Conservation (phyloP, 169 alveolate species). For the Ichthyophthirius multifiliis region DNA sequence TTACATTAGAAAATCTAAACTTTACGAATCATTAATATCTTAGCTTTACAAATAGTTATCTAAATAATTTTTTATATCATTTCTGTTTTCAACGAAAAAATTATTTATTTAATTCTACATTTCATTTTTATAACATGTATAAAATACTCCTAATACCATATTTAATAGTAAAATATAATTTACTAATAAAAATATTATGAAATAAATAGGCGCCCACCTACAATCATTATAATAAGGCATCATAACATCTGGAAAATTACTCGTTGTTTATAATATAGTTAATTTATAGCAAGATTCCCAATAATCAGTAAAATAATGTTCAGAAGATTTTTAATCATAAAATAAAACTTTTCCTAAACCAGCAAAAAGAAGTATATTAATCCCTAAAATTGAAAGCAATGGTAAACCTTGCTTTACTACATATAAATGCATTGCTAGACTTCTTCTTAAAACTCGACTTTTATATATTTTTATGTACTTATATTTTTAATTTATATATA, state of each 20-base stretch:
- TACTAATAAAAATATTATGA: not conserved
- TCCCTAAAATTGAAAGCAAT: not conserved
- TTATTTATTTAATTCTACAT: not conserved
- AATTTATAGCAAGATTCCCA: not conserved
- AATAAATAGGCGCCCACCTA: constrained; percentile 11
- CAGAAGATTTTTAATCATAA: not conserved
- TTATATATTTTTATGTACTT: not conserved
- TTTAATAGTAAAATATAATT: not conserved
- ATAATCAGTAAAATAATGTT: not conserved
- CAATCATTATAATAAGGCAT: not conserved
- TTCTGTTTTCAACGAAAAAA: not conserved
- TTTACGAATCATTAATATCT: no score
- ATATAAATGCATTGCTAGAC: not conserved
- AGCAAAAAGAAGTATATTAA: not conserved
- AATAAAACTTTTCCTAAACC: not conserved
- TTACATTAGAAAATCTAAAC: no score
- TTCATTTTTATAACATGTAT: not conserved
- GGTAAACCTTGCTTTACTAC: not conserved
- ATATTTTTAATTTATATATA: not conserved
- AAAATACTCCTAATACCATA: not conserved
- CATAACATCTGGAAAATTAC: constrained; percentile 25
- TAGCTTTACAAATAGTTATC: no score
- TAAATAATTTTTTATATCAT: not conserved
- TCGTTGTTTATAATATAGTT: not conserved
- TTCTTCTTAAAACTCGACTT: not conserved